These are phyloP conservation scores for Candida wancherniae DNA, from an alignment of 805 yeast genomes.

Conservation along the genomic window DNA sequence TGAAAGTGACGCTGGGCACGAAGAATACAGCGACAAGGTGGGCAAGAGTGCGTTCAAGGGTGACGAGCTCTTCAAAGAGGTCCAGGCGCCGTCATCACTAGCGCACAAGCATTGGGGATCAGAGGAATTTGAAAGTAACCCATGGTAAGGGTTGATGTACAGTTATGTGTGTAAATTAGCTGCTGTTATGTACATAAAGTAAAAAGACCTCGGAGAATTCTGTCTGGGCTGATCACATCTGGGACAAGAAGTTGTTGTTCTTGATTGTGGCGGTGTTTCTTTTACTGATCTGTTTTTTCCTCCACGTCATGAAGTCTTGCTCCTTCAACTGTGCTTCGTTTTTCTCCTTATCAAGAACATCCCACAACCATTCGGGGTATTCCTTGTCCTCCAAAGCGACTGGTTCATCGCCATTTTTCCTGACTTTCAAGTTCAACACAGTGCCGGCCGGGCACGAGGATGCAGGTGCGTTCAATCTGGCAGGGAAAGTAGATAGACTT, in stretches of 20 bases:
- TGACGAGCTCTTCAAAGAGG: conserved; percentile 45
- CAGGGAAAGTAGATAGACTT: conserved; percentile 8
- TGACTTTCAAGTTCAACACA: conserved; percentile 62
- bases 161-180: no score
- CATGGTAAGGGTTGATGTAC: conserved; percentile 44
- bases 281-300: conserved; percentile 60
- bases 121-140: conserved; percentile 56
- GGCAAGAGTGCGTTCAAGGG: conserved; percentile 28
- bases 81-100: conserved; percentile 45
- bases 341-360: conserved; percentile 62
- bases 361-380: conserved; percentile 96
- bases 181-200: no score
- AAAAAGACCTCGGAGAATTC: no score
- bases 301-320: conserved; percentile 62
- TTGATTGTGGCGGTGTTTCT: conserved; percentile 68
- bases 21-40: conserved; percentile 10
- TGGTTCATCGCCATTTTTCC: conserved; percentile 80
- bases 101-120: conserved; percentile 48
- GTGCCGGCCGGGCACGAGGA: conserved; percentile 72
- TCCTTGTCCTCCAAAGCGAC: conserved; percentile 83
- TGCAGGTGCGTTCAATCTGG: conserved; percentile 11
- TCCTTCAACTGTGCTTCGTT: conserved; percentile 52
- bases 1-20: conserved; percentile 1
- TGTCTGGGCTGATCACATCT: conserved; percentile 13
- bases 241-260: conserved; percentile 67